These are phyloP conservation scores for Musa beccarii DNA, from an alignment of 176 grass and related monocot species.

Conservation along the genomic window DNA sequence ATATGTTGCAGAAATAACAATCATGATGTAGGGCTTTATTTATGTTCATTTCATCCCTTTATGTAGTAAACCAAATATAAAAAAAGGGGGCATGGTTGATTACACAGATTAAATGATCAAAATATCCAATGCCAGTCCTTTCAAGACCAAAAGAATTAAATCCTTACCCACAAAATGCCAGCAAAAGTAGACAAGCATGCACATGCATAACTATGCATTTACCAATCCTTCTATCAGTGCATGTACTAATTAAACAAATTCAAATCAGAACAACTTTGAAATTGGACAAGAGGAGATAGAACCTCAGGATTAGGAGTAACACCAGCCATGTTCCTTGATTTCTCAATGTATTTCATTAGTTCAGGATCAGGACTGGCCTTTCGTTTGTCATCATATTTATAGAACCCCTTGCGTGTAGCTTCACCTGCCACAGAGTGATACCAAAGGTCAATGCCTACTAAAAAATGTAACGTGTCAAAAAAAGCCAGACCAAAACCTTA, in stretches of 20 bases:
- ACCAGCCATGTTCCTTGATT: constrained; percentile 83
- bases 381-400: constrained; percentile 92
- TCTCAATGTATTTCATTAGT: constrained; percentile 71
- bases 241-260: background rate
- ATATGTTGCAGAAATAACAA: too few relatives aligned
- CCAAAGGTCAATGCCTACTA: background rate
- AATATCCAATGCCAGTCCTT: too few relatives aligned
- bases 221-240: background rate
- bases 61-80: too few relatives aligned
- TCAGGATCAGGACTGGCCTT: constrained; percentile 85
- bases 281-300: background rate
- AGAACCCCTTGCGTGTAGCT: constrained; percentile 72
- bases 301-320: constrained; percentile 58
- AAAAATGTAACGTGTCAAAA: background rate
- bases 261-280: background rate
- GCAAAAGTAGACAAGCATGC: background rate
- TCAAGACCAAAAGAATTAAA: background rate
- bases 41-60: too few relatives aligned
- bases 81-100: too few relatives aligned
- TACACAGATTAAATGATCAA: too few relatives aligned
- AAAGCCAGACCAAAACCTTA: background rate
- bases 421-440: constrained; percentile 43
- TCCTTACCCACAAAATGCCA: background rate
- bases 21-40: too few relatives aligned
- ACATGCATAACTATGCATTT: background rate